phyloP scores from a whole-genome alignment of 495 filamentous ascomycete genomes.

The Trichocladium antarcticum region DNA sequence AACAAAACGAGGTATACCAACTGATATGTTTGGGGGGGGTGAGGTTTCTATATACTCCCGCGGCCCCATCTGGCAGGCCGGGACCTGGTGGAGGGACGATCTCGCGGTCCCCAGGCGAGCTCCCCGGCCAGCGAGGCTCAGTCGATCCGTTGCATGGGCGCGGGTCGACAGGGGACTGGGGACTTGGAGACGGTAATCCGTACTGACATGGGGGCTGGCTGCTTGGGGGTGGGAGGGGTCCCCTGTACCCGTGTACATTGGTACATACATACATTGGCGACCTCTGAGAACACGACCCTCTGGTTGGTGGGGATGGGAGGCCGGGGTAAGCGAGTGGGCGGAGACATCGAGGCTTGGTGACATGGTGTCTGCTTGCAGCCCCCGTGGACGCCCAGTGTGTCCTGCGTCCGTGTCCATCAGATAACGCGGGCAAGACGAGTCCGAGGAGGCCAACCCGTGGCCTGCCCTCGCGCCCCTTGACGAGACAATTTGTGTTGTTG shows the following conservation, averaged over 20 bases:
- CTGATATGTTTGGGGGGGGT: slow-evolving; percentile 12
- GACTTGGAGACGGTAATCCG: background rate
- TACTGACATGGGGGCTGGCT: slow-evolving; percentile 15
- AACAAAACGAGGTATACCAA: slow-evolving; percentile 8
- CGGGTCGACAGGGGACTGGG: slow-evolving; percentile 11
- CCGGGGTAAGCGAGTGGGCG: slow-evolving; percentile 19
- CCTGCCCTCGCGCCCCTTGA: too few species aligned
- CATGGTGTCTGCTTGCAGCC: slow-evolving; percentile 3
- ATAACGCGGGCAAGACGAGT: background rate
- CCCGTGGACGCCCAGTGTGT: background rate
- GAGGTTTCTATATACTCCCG: slow-evolving; percentile 29
- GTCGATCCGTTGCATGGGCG: slow-evolving; percentile 23
- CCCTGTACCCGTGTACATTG: slow-evolving; percentile 9
- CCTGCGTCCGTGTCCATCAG: background rate
- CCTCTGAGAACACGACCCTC: slow-evolving; percentile 17
- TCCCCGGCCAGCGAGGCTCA: slow-evolving; percentile 22
- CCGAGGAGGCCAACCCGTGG: too few species aligned
- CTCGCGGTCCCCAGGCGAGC: slow-evolving; percentile 22
- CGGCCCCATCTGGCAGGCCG: slow-evolving; percentile 17
- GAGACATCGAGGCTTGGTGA: slow-evolving; percentile 18
- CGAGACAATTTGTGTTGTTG: background rate
- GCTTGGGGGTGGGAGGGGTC: slow-evolving; percentile 7
- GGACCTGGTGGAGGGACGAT: slow-evolving; percentile 28
- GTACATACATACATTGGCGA: slow-evolving; percentile 16
- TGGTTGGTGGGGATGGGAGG: slow-evolving; percentile 14